These are phyloP conservation scores for Phytophthora constricta DNA, from an alignment of 352 stramenopile genomes.

Conservation along the genomic window DNA sequence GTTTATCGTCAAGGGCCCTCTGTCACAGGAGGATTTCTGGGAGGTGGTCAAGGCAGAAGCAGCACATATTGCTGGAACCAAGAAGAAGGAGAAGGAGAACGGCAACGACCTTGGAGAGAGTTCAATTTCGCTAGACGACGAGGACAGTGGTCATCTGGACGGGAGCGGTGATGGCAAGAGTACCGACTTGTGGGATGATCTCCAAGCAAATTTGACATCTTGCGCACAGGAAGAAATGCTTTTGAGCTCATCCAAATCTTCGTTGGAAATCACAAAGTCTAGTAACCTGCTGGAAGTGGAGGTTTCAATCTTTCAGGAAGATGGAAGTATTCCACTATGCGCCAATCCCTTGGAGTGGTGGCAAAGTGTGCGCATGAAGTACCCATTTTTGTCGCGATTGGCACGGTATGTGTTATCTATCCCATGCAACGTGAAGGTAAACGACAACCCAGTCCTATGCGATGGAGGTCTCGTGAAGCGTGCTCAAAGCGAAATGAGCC, in stretches of 20 bases:
- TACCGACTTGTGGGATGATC: conserved; percentile 77
- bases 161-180: conserved; percentile 26
- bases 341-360: conserved; percentile 81
- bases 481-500: conserved; percentile 46
- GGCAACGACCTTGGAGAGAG: conserved; percentile 47
- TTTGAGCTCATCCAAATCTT: conserved; percentile 69
- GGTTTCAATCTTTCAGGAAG: conserved; percentile 82
- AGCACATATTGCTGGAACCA: conserved; percentile 55
- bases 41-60: conserved; percentile 72
- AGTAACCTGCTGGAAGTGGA: conserved; percentile 82
- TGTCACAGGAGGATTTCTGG: conserved; percentile 68
- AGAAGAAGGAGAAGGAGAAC: conserved; percentile 59
- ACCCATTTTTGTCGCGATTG: conserved; percentile 72
- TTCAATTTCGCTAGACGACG: conserved; percentile 45
- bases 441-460: conserved; percentile 55
- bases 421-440: conserved; percentile 49
- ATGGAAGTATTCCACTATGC: conserved; percentile 58
- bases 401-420: conserved; percentile 77
- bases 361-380: conserved; percentile 80
- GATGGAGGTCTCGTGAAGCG: conserved; percentile 56
- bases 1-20: conserved; percentile 78
- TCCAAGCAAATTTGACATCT: conserved; percentile 74
- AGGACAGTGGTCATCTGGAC: conserved; percentile 42
- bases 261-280: conserved; percentile 71
- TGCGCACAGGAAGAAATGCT: conserved; percentile 81